Conservation (phyloP, 495 filamentous ascomycete species). For the Aspergillus bertholletiae region DNA sequence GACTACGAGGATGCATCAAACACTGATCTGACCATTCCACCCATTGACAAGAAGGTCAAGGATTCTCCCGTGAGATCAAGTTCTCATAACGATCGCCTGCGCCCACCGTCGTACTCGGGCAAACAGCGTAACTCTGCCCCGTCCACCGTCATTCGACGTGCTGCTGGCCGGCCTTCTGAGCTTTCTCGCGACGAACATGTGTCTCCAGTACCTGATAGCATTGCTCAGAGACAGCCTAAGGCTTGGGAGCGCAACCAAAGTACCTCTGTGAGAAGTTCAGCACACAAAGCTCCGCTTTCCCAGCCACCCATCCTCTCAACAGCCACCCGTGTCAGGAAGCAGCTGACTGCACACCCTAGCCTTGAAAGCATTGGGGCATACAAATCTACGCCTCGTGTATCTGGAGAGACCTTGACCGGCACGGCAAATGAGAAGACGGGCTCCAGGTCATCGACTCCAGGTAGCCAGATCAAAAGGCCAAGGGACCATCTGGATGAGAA, state of each 20-base stretch:
- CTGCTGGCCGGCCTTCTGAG: slow-evolving; percentile 14
- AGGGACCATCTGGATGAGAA: slow-evolving; percentile 78
- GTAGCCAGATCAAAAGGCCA: slow-evolving; percentile 33
- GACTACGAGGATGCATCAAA: slow-evolving; percentile 18
- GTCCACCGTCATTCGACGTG: slow-evolving; percentile 11
- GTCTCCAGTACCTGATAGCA: background rate
- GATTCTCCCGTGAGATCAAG: background rate
- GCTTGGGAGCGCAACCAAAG: slow-evolving; percentile 14
- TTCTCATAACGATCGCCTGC: background rate
- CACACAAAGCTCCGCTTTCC: slow-evolving; percentile 7
- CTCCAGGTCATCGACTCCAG: slow-evolving; percentile 32
- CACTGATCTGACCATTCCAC: slow-evolving; percentile 8
- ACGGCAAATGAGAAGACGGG: slow-evolving; percentile 11
- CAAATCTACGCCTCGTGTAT: slow-evolving; percentile 12
- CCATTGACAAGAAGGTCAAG: slow-evolving; percentile 3
- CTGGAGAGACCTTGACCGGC: background rate
- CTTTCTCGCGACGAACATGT: slow-evolving; percentile 16
- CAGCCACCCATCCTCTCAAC: slow-evolving; percentile 23
- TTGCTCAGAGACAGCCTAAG: slow-evolving; percentile 4
- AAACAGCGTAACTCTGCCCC: slow-evolving; percentile 1
- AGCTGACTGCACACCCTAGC: slow-evolving; percentile 34
- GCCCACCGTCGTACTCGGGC: background rate
- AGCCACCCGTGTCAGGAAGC: slow-evolving; percentile 27
- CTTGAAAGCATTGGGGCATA: slow-evolving; percentile 36
- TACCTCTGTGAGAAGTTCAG: slow-evolving; percentile 12